Evolutionary conservation across 2,329 filamentous ascomycete species (phyloP), one percentile per base, ranked within the genome.

Genomic region (Verticillium longisporum): DNA sequence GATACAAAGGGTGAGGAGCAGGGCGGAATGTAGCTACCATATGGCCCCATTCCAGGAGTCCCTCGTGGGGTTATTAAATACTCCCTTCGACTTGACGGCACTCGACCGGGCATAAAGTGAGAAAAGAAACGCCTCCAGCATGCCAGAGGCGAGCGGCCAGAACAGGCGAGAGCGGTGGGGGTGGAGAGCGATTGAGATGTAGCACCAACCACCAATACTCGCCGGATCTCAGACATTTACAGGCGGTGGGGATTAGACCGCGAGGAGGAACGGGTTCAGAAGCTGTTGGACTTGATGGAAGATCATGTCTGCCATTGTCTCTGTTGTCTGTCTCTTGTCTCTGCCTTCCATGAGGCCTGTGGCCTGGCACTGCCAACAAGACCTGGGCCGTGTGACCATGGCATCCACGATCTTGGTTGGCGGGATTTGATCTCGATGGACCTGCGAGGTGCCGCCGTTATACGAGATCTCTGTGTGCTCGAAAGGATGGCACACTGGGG

Each of bases 371-470:
- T n/a, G 45, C 7, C 21, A 26, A 18, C 18, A 53, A 53, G 45
- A 10, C 45, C 15, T 60, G 60, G 62, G 58, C 58, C 45, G 63
- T 65, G 63, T 58, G 50, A 62, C 63, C 53, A 18, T 57, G 54
- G 60, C 60, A 62, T 62, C 63, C 63, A 59, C 62, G 60, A 57
- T 62, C 62, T 62, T 64, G 63, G 63, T 64, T 61, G 61, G 62
- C 62, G 63, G 63, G 59, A 61, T 57, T 61, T 38, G 62, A 65
- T 65, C 63, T 61, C 60, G 63, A 61, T 64, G 60, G 57, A 62
- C 61, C 60, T 65, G 64, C 64, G 63, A 61, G 53, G 60, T 64
- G 60, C 64, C 64, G 64, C 58, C 53, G 62, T 65, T 62, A 65
- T 65, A 64, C 64, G 64, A 65, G 64, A 65, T 65, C 64, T 64